Conservation (phyloP, 164 flowering plant species). For the Vitis cinerea region DNA sequence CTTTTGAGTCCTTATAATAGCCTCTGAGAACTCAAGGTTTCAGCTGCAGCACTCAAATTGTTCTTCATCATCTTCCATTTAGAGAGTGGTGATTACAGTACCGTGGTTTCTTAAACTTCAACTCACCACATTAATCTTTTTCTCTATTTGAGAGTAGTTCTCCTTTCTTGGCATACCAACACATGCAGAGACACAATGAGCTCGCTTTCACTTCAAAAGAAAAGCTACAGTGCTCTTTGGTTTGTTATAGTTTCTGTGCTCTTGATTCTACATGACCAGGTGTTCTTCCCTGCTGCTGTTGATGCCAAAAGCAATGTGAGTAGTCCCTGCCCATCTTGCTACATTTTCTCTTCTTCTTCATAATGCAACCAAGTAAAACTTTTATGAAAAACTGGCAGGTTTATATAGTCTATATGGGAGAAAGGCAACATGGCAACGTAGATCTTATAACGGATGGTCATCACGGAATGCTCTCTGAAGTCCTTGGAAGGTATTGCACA, state of each 20-base stretch:
- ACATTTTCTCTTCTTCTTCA: background rate
- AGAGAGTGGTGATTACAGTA: no score
- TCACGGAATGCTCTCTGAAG: conserved; percentile 12
- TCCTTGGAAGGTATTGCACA: conserved; percentile 20
- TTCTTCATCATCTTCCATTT: no score
- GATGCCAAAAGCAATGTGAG: conserved; percentile 10
- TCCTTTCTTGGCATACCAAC: no score
- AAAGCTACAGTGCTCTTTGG: no score
- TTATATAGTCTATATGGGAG: conserved; percentile 26
- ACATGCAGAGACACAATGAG: no score
- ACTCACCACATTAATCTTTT: background rate
- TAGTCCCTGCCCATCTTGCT: background rate
- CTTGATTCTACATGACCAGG: no score
- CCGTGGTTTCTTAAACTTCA: no score
- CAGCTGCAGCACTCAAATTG: no score
- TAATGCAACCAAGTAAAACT: background rate
- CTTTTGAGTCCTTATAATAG: no score
- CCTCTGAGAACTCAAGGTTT: no score
- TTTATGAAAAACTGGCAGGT: conserved; percentile 7
- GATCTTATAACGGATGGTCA: conserved; percentile 7
- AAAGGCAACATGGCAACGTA: conserved; percentile 15
- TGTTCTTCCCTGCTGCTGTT: background rate
- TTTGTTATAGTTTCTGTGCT: no score
- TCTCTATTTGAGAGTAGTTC: background rate
- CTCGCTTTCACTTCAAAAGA: no score